Evolutionary conservation across 2,329 filamentous ascomycete genomes (phyloP), one percentile per base, ranked within the genome.

Genomic region (Neurospora crassa): DNA sequence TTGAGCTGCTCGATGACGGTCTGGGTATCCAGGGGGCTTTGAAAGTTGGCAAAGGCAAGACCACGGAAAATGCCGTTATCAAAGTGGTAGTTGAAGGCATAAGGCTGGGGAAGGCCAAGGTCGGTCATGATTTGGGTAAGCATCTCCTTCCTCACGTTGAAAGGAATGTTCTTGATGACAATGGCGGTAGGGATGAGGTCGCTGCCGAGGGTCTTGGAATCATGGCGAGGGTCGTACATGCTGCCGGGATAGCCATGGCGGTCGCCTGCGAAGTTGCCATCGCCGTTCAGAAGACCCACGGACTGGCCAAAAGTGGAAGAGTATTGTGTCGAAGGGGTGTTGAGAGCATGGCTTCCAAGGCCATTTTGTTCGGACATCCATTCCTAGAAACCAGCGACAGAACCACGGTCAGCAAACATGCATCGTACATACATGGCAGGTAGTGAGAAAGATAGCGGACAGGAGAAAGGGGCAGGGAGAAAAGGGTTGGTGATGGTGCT

Each of bases 41-140:
- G 97, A 81, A 98, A 99, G 82, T 99, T 99, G 79, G 96, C 96
- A 83, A 99, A 99, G 2, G 96, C 96, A 69, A 99, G 85, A 7
- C 96, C 96, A 71, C 96, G 88, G 84, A 99, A 99, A 40, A 99
- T 94, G 40, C 96, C 96, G 77, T 97, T 96, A 80, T 99, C 96
- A 79, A 99, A 99, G 81, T 99, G 96, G 79, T 99, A 98, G 85
- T 99, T 99, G 86, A 99, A 99, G 14, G 96, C 96, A 79, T 99
- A 99, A 0, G 96, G 96, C 76, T 98, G 89, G 1, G 96, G 96
- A 47, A 99, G 87, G 75, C 93, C 92, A 87, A 98, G 89, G 24
- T 97, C 93, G 10, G 94, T 92, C 96, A 99, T 99, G 76, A 97
- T 87, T 74, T 91, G 89, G 42, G 97, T 93, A 47, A 99, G 86